Conservation (phyloP, 768 basidiomycete genomes). For the Phlebiopsis flavidoalba region DNA sequence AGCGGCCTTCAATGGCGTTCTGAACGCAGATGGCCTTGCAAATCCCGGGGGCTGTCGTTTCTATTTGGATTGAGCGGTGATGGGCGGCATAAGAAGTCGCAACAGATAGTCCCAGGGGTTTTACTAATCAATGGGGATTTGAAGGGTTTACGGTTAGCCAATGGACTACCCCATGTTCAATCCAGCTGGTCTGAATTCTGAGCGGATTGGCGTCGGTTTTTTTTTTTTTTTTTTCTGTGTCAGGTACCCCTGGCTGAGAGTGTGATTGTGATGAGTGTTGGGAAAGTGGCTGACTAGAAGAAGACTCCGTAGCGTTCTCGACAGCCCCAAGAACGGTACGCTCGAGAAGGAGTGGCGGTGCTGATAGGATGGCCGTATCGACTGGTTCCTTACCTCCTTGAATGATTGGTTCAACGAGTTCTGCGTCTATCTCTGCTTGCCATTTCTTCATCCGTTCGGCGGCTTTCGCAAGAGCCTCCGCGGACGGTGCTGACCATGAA, state of each 20-base stretch:
- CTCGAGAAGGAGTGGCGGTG: not conserved
- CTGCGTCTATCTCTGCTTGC: constrained; percentile 19
- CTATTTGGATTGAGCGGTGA: constrained; percentile 20
- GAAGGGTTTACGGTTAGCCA: constrained; percentile 21
- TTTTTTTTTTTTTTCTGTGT: too few relatives aligned
- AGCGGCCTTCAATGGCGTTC: not conserved
- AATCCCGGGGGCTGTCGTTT: constrained; percentile 5
- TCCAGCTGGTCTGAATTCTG: not conserved
- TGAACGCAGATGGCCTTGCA: constrained; percentile 1
- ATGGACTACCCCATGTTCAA: constrained; percentile 1
- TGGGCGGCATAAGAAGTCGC: not conserved
- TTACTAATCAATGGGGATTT: constrained; percentile 20
- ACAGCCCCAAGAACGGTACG: constrained; percentile 15
- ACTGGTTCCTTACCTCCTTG: not conserved
- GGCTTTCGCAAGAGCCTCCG: constrained; percentile 19
- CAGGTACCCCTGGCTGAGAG: not conserved
- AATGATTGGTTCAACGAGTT: constrained; percentile 11
- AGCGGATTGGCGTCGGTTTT: constrained; percentile 14
- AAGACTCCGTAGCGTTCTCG: constrained; percentile 11
- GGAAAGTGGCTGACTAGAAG: constrained; percentile 1
- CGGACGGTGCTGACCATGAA: constrained; percentile 19
- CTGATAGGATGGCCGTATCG: not conserved
- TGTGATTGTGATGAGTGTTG: not conserved
- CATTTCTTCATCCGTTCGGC: constrained; percentile 19
- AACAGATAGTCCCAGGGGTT: not conserved